Base-by-base conservation (phyloP, 176 grass and related monocot genomes). In the Triticum timopheevii region DNA sequence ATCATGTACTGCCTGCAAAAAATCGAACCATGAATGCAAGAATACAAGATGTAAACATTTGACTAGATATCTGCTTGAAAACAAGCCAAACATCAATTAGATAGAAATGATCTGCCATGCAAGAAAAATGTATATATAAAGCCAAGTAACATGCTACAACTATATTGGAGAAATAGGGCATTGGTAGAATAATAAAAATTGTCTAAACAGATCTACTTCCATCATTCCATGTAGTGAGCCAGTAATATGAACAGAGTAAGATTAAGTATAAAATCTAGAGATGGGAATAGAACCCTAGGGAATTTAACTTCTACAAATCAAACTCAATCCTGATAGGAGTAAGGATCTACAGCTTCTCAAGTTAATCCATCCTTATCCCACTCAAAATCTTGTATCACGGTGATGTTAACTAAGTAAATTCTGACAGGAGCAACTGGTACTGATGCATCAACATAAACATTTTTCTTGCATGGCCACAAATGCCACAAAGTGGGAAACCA, bases 31-130 rank as follows among this genome's bases (percentile, higher is more conserved):
- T 52, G 49, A 52, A 52, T 52, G 15, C 16, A 52, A 19, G 50
- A 19, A 54, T 69, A 12, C 7, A 78, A 58, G 65, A 65, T 49
- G 6, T 52, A 31, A 16, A 54, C 19, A 72, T 69, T n/a, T n/a
- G 13, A 42, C n/a, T 71, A 50, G 42, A 84, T 73, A 78, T 40
- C 22, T 69, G 27, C 35, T 73, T 19, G n/a, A 76, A 76, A 75
- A 38, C 59, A 79, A 16, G 13, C 16, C 27, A 63, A 65, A 33
- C 10, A 33, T 5, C 22, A n/a, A 40, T 39, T 85, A 77, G 23
- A 45, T 45, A 84, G 13, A 68, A 77, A 83, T 27, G 20, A 83
- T 83, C 5, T 62, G 17, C 56, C 19, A 15, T 30, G 16, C 12
- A 72, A 68, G 61, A 6, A 11, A 66, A 61, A 78, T n/a, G 3